Evolutionary conservation across 257 asterid species (phyloP).

Genomic region (Cynanchum wilfordii): DNA sequence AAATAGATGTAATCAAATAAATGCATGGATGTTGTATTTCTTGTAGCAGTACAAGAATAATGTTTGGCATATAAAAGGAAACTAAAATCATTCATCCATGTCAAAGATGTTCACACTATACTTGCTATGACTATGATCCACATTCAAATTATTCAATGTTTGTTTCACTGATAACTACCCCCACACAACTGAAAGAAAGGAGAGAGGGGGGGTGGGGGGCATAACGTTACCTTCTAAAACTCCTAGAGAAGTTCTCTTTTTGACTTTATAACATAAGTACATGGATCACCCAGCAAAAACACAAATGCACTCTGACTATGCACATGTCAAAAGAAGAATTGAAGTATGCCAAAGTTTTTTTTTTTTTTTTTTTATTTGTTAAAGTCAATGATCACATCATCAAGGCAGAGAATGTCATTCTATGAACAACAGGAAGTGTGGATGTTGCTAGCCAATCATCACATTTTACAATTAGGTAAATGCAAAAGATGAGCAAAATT

Average conservation of each 20-base stretch:
- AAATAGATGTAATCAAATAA: not conserved
- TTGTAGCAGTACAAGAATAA: not conserved
- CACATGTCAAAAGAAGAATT: constrained; percentile 2
- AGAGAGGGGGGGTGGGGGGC: not conserved
- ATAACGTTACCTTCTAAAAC: not conserved
- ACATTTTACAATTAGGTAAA: not conserved
- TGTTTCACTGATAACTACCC: not conserved
- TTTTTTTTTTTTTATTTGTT: too few species aligned
- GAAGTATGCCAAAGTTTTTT: not conserved
- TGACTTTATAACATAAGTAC: not conserved
- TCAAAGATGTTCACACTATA: not conserved
- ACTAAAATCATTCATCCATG: not conserved
- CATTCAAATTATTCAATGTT: not conserved
- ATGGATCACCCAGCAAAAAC: not conserved
- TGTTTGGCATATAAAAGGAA: not conserved
- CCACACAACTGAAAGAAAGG: not conserved
- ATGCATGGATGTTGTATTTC: not conserved
- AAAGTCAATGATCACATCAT: not conserved
- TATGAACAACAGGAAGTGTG: not conserved
- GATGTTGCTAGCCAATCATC: not conserved
- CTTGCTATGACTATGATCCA: not conserved
- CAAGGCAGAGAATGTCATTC: not conserved
- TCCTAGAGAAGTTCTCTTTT: not conserved
- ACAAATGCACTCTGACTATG: not conserved
- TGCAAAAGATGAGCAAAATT: not conserved